Conservation (phyloP, 164 flowering plant genomes). For the Magnolia sinica region DNA sequence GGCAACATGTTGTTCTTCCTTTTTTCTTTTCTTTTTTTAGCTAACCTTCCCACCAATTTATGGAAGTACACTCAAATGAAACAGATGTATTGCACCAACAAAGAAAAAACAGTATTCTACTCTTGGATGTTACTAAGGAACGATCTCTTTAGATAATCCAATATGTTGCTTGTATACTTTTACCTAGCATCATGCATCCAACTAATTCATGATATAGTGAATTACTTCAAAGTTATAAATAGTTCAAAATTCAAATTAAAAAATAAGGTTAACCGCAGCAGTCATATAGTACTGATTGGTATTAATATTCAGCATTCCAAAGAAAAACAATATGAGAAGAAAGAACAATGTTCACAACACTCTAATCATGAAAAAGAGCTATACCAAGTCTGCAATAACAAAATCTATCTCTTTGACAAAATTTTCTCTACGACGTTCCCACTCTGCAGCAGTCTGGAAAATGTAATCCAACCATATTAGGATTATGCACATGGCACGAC, state of each 20-base stretch:
- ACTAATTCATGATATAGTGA: not conserved
- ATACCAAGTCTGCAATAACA: conserved; percentile 94
- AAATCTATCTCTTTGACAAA: conserved; percentile 91
- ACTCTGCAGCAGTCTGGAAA: conserved; percentile 85
- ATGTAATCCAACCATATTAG: conserved; percentile 2
- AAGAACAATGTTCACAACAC: not conserved
- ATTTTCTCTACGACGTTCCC: conserved; percentile 69
- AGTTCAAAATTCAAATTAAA: not conserved
- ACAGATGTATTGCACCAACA: not conserved
- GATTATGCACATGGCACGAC: not conserved
- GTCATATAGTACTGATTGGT: not conserved
- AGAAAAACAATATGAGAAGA: not conserved
- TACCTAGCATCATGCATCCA: not conserved
- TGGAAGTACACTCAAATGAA: not conserved
- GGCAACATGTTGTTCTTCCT: not conserved
- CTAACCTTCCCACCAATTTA: not conserved
- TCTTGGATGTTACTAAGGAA: not conserved
- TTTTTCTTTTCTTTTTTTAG: not conserved
- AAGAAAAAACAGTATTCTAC: not conserved
- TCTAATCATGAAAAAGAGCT: conserved; percentile 12
- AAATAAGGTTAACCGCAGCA: not conserved
- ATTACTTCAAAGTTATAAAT: not conserved
- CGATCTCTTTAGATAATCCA: not conserved
- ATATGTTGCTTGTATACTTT: not conserved
- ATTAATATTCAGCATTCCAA: not conserved